These are phyloP conservation scores for Penicillium malachiteum DNA, from an alignment of 495 filamentous ascomycete species.

Conservation along the genomic window DNA sequence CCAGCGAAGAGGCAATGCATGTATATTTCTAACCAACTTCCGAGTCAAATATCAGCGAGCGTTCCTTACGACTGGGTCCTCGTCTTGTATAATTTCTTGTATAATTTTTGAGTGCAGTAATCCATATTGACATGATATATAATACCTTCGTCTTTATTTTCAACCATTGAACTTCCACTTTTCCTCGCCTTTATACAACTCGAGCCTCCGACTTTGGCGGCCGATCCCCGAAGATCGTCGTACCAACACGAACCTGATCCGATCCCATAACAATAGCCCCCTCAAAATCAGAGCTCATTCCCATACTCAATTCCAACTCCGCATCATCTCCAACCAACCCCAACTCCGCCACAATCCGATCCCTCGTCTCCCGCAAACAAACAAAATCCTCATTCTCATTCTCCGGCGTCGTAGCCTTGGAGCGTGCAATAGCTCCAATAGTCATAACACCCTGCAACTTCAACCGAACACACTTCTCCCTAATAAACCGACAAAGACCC, in stretches of 20 bases:
- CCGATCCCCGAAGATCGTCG: constrained; percentile 85
- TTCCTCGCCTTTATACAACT: constrained; percentile 17
- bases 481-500: constrained; percentile 63
- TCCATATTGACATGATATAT: background rate
- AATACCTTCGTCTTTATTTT: no score
- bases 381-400: constrained; percentile 90
- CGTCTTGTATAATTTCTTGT: constrained; percentile 20
- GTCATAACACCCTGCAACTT: constrained; percentile 88
- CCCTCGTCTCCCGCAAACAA: constrained; percentile 64
- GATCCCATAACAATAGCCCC: constrained; percentile 81
- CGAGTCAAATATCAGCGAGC: constrained; percentile 23
- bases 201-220: constrained; percentile 69
- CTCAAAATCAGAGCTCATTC: constrained; percentile 96
- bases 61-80: constrained; percentile 9
- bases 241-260: constrained; percentile 92
- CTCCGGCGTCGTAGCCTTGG: constrained; percentile 64
- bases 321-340: constrained; percentile 38
- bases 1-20: constrained; percentile 14
- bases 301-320: constrained; percentile 66
- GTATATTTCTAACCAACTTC: constrained; percentile 24
- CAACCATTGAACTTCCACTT: background rate
- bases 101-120: background rate
- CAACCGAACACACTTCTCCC: constrained; percentile 68
- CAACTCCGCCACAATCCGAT: constrained; percentile 55
- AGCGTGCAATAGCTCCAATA: constrained; percentile 89